phyloP scores from a whole-genome alignment of 1,284 basidiomycete genomes.

The Hymenochaete sp. region DNA sequence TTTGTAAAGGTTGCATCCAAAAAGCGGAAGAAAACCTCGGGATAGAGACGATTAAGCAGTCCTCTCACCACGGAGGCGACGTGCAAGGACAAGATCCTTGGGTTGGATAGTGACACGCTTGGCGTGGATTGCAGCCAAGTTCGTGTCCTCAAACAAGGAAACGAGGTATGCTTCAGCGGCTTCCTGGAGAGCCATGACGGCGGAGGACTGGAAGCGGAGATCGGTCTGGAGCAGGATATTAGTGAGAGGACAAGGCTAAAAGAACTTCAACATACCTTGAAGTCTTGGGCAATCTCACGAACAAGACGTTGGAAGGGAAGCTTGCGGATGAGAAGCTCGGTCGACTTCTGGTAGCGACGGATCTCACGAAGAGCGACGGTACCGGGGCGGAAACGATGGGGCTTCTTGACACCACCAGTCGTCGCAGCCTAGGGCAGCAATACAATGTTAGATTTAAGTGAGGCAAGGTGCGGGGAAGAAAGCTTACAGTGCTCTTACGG shows the following conservation, averaged over 20 bases:
- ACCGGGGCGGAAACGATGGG: constrained; percentile 51
- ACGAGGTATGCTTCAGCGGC: constrained; percentile 73
- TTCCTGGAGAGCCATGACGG: constrained; percentile 72
- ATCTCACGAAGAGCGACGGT: constrained; percentile 83
- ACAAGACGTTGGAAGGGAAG: constrained; percentile 70
- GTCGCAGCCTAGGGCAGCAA: too few relatives aligned
- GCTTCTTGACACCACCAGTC: constrained; percentile 73
- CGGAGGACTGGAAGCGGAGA: constrained; percentile 74
- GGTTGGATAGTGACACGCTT: constrained; percentile 66
- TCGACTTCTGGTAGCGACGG: constrained; percentile 76
- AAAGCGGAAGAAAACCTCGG: background rate
- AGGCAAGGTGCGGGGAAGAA: too few relatives aligned
- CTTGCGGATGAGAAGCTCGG: constrained; percentile 70
- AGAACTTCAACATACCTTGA: constrained; percentile 42
- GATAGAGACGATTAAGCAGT: constrained; percentile 22
- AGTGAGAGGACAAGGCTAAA: constrained; percentile 6
- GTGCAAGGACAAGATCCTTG: constrained; percentile 64
- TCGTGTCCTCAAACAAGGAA: constrained; percentile 66
- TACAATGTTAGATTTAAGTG: too few relatives aligned
- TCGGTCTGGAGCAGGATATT: constrained; percentile 45
- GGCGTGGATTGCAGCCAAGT: constrained; percentile 62
- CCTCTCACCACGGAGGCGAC: constrained; percentile 61
- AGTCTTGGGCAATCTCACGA: constrained; percentile 64
- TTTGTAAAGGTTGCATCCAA: too few relatives aligned
- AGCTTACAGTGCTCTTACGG: constrained; percentile 29